Evolutionary conservation across 1,284 basidiomycete species (phyloP).

Genomic region (Athelia psychrophila): DNA sequence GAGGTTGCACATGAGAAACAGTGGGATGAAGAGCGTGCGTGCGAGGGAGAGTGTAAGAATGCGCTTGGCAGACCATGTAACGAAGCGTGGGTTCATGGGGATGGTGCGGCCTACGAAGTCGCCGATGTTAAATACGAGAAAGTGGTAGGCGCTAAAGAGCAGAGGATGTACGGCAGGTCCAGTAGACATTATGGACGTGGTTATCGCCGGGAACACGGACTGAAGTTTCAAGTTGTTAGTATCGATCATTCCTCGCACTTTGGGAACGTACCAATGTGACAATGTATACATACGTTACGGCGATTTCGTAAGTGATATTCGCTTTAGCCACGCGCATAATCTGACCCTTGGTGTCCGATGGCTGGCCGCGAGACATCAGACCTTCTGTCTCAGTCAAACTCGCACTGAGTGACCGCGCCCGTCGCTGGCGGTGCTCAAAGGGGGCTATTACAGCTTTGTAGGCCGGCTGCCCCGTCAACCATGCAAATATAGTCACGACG

Average conservation of each 20-base stretch:
- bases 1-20: conserved; percentile 85
- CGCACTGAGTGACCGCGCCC: conserved; percentile 9
- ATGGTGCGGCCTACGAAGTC: conserved; percentile 78
- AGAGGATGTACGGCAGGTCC: conserved; percentile 57
- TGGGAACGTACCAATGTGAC: conserved; percentile 69
- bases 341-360: conserved; percentile 31
- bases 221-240: conserved; percentile 24
- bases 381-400: conserved; percentile 31
- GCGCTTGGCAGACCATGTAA: conserved; percentile 63
- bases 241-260: no score
- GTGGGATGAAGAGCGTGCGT: conserved; percentile 77
- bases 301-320: conserved; percentile 69
- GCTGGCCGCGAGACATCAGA: conserved; percentile 29
- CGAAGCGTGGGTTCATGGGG: conserved; percentile 63
- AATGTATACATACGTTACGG: conserved; percentile 73
- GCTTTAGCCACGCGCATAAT: conserved; percentile 56
- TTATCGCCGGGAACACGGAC: conserved; percentile 86
- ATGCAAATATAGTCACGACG: conserved; percentile 50
- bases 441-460: conserved; percentile 53
- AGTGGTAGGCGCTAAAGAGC: conserved; percentile 70
- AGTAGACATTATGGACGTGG: conserved; percentile 68
- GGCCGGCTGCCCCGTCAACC: conserved; percentile 53
- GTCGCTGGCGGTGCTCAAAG: conserved; percentile 32
- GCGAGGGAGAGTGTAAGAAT: conserved; percentile 63
- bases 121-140: conserved; percentile 72